Base-by-base conservation (phyloP, 2,329 filamentous ascomycete species). In the Phoma sp. region DNA sequence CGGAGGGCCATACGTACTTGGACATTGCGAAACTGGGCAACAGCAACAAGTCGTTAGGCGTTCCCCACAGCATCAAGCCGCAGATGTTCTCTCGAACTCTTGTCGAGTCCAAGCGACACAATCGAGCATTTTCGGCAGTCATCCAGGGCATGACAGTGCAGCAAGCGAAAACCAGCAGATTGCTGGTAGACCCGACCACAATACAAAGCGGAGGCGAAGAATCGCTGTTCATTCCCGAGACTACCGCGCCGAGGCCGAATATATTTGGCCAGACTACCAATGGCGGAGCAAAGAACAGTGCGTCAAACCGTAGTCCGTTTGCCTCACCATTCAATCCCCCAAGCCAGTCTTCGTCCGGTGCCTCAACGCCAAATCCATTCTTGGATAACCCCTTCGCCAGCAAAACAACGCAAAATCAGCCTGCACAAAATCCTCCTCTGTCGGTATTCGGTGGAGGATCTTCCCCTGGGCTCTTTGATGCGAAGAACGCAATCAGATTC, bases 31-130 rank as follows among this genome's bases (percentile, higher is more conserved):
- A 82, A 39, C 73, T 84, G 23, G 66, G 62, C 28, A 74, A 68
- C 18, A 69, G 54, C 43, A 62, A 30, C 3, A 47, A 66, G 14
- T 52, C 53, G 4, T 34, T 62, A 3, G 40, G 66, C 15, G 65
- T 68, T 23, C 61, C 66, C n/a, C 53, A 64, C 23, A 62, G 57
- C 33, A 48, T 72, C 42, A 70, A 69, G n/a, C 77, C 78, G 26
- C 85, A 87, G 59, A 74, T 76, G 14, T 84, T 83, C 57, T 86
- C 83, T 0, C 70, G 80, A 17, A 74, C 61, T 5, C 75, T 83
- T 43, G 85, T 88, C 14, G 85, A 88, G 65, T 73, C 74, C 21
- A 88, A 88, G 69, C 80, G 85, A 32, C 76, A 78, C 49, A 78
- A 80, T 18, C 79, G 85, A 60, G 80, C 77, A 2, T 69, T 85